phyloP scores from a whole-genome alignment of 495 filamentous ascomycete genomes.

The Chlorociboria aeruginascens region DNA sequence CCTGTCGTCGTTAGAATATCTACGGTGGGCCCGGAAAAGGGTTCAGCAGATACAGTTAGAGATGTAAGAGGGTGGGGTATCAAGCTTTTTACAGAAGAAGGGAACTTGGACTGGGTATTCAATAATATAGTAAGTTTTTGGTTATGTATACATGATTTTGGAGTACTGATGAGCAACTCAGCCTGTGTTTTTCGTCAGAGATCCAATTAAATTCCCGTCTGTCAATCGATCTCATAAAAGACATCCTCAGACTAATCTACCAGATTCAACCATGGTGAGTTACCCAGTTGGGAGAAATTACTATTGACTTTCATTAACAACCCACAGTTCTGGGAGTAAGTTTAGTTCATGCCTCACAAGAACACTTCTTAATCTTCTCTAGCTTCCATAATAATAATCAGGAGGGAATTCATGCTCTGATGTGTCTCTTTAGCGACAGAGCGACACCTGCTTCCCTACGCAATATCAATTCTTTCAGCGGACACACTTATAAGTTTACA shows the following conservation, averaged over 20 bases:
- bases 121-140: constrained; percentile 16
- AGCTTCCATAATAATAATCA: constrained; percentile 46
- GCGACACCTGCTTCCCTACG: constrained; percentile 47
- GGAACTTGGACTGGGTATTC: constrained; percentile 27
- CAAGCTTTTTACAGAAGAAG: constrained; percentile 57
- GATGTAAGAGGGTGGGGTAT: constrained; percentile 68
- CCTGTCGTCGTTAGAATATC: constrained; percentile 49
- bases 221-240: constrained; percentile 41
- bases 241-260: constrained; percentile 35
- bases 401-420: constrained; percentile 46
- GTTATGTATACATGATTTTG: background rate
- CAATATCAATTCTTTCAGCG: constrained; percentile 50
- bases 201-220: constrained; percentile 44
- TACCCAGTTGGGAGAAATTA: background rate
- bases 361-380: too few relatives aligned
- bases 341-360: background rate
- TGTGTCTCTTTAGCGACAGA: constrained; percentile 50
- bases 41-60: constrained; percentile 57
- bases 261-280: constrained; percentile 32
- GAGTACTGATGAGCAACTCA: background rate
- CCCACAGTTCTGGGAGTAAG: background rate
- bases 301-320: background rate
- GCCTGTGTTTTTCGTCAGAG: constrained; percentile 40
- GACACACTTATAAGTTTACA: constrained; percentile 52
- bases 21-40: constrained; percentile 59